phyloP scores from a whole-genome alignment of 2,329 filamentous ascomycete species.

The Pyricularia grisea region DNA sequence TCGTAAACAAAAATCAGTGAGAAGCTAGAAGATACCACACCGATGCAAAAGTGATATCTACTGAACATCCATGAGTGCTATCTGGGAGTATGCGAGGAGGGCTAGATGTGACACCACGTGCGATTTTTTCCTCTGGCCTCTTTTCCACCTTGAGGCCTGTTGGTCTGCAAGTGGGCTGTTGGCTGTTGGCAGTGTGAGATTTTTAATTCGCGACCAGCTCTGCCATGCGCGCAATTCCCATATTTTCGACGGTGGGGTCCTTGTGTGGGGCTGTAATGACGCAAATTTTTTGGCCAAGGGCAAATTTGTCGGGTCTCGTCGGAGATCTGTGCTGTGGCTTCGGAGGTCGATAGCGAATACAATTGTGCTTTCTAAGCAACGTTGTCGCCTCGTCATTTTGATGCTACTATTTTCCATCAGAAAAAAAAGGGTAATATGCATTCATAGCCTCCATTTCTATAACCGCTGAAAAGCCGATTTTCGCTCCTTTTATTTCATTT shows the following conservation, averaged over 20 bases:
- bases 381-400: neutral
- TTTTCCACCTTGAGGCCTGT: neutral
- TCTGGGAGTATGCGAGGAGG: neutral
- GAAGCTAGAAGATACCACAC: neutral
- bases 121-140: neutral
- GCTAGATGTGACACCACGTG: neutral
- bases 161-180: neutral
- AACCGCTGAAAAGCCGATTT: neutral
- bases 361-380: neutral
- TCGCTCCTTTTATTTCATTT: neutral
- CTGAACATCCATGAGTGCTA: neutral
- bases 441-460: neutral
- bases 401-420: neutral
- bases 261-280: slow-evolving; percentile 2
- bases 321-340: slow-evolving; percentile 2
- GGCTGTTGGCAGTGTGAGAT: neutral
- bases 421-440: neutral
- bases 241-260: neutral
- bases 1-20: neutral
- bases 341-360: neutral
- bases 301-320: neutral
- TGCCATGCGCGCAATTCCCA: neutral
- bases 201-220: neutral
- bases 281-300: slow-evolving; percentile 2
- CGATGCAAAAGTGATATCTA: neutral